Evolutionary conservation across 768 basidiomycete genomes (phyloP), one percentile per base, ranked within the genome.

Genomic region (Hygrophoropsis aurantiaca): DNA sequence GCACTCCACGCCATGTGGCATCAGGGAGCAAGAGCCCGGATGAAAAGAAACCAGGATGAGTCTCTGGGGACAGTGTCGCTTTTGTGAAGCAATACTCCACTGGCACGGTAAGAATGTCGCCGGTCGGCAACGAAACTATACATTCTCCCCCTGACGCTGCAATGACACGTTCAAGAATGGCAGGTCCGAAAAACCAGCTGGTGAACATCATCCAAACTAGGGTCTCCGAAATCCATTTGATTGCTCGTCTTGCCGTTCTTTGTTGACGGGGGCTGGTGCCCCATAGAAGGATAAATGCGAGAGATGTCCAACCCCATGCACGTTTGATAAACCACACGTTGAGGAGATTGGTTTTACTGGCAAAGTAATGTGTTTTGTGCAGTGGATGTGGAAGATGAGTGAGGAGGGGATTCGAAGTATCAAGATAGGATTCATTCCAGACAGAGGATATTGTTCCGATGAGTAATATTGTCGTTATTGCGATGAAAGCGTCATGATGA

Each of bases 231-330:
- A 66, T 42, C 77, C 78, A 92, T 54, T 82, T 78, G 49, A 62
- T 35, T 13, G 84, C 49, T 35, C 84, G 74, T 18, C 64, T 44
- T 9, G 56, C 49, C 1, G 74, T 70, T 24, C 77, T 75, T 3
- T 65, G 62, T 9, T 62, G 59, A 2, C 71, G 62, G 4, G 85
- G 79, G 52, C 78, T 77, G 1, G 87, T 83, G 41, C 75, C 23
- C 74, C 78, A 86, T 20, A 77, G 71, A 45, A 77, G 56, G 45
- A 84, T 58, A 57, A 90, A 91, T 0, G 79, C 73, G 26, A 72
- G 73, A 6, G 89, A 76, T 1, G 93, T 94, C 93, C 94, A 97
- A 0, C 71, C 90, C 94, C 95, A 97, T 19, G 87, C 82, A 43
- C 80, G 75, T 69, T 98, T 98, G 61, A 94, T 90, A 68, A 95